Evolutionary conservation across 495 filamentous ascomycete genomes (phyloP).

Genomic region (Xylaria longipes): DNA sequence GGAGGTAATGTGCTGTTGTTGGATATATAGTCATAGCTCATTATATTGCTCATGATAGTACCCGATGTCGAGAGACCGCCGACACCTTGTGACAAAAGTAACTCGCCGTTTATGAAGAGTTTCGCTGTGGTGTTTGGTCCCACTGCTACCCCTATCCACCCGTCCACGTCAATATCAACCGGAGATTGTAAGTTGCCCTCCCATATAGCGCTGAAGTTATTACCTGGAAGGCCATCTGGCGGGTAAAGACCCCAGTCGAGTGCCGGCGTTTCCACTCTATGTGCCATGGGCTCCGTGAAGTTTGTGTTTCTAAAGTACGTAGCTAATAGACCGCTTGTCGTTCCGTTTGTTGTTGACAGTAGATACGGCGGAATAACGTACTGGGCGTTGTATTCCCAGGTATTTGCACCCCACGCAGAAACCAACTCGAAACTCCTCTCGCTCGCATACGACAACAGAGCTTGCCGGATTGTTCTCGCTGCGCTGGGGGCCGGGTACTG

Average conservation of each 20-base stretch:
- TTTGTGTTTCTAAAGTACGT: slow-evolving; percentile 51
- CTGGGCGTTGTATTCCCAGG: slow-evolving; percentile 51
- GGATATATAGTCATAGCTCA: slow-evolving; percentile 38
- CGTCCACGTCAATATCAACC: slow-evolving; percentile 45
- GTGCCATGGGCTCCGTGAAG: slow-evolving; percentile 39
- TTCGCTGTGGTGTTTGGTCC: slow-evolving; percentile 47
- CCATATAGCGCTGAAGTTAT: slow-evolving; percentile 53
- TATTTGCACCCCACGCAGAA: slow-evolving; percentile 52
- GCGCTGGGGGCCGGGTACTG: slow-evolving; percentile 44
- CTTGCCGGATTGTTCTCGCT: slow-evolving; percentile 50
- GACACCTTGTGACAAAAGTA: slow-evolving; percentile 29
- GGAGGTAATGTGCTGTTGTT: slow-evolving; percentile 42
- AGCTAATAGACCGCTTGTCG: slow-evolving; percentile 41
- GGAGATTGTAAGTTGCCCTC: slow-evolving; percentile 47
- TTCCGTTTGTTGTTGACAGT: slow-evolving; percentile 42
- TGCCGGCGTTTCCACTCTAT: slow-evolving; percentile 44
- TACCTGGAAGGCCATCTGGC: slow-evolving; percentile 47
- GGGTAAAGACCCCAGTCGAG: slow-evolving; percentile 53
- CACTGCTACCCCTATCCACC: slow-evolving; percentile 45
- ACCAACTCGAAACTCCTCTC: slow-evolving; percentile 39
- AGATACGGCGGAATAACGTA: slow-evolving; percentile 50
- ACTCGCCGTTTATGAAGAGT: slow-evolving; percentile 44
- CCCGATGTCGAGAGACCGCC: slow-evolving; percentile 33
- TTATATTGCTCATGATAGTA: slow-evolving; percentile 41
- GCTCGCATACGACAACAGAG: slow-evolving; percentile 40